Base-by-base conservation (phyloP, 306 rosid species). In the Casuarina equisetifolia region DNA sequence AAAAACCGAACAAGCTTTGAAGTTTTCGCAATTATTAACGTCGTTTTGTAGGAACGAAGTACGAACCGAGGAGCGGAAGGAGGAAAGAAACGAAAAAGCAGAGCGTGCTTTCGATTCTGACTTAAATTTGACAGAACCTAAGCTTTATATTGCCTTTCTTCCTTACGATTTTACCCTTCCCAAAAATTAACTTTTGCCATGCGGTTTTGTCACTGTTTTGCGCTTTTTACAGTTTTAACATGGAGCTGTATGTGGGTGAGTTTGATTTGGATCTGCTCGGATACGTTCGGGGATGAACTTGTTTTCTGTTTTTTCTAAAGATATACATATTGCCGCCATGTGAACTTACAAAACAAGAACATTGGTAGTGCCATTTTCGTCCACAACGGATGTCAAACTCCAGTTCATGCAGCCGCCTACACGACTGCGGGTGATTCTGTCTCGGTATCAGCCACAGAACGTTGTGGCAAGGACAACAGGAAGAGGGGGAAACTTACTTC, bases 31-130 rank as follows among this genome's bases (percentile, higher is more conserved):
- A 79, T 40, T 76, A 80, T 79, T 55, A 76, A 80, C 39, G 78
- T 55, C 53, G 43, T 55, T 25, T 16, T 19, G 10, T 50, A 70
- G 53, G 74, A 62, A 78, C 77, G 51, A 82, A 83, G 83, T 77
- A 64, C 51, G 64, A 70, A 77, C 42, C 38, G 20, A 50, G 61
- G 57, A 66, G 67, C 77, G 80, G 76, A 79, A 85, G 75, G 72
- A 76, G 63, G 83, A 42, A 36, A 48, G 57, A 46, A 59, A 76
- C 76, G 70, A 67, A 64, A 74, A 54, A 72, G 75, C 52, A 20
- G 74, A 70, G 80, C 71, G 80, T 11, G 62, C 36, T 61, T 69
- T 79, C 54, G 82, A 76, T 79, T 82, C 82, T 59, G 86, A 82
- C 86, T 85, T 74, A 66, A 35, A 15, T 25, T 43, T 64, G 76